These are phyloP conservation scores for Sporobolomyces phaffii DNA, from an alignment of 768 basidiomycete genomes.

Conservation along the genomic window DNA sequence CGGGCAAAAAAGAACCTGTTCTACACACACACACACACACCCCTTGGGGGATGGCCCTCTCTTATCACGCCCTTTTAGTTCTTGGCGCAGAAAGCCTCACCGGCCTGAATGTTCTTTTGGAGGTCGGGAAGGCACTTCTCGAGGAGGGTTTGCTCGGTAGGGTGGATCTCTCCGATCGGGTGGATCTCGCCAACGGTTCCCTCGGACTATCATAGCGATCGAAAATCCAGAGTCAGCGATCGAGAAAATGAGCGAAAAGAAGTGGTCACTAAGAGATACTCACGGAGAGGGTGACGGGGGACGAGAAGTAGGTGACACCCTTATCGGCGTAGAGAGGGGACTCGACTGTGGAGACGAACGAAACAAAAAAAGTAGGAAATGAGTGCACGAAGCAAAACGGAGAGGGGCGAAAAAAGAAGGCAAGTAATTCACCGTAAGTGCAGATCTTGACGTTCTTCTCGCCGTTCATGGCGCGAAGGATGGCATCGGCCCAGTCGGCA, in stretches of 20 bases:
- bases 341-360: constrained; percentile 67
- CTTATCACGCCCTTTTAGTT: too few species aligned
- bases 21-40: too few species aligned
- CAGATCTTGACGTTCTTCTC: constrained; percentile 55
- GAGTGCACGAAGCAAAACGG: too few species aligned
- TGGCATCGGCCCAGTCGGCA: constrained; percentile 61
- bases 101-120: constrained; percentile 50
- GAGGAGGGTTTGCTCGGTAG: constrained; percentile 77
- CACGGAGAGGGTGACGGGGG: constrained; percentile 82
- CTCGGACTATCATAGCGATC: constrained; percentile 52
- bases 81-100: too few species aligned
- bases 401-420: not conserved
- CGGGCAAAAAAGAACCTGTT: too few species aligned
- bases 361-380: too few species aligned
- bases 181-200: constrained; percentile 86
- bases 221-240: constrained; percentile 29
- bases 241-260: not conserved
- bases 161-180: constrained; percentile 69
- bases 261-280: constrained; percentile 17
- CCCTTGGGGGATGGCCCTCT: too few species aligned
- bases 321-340: constrained; percentile 75
- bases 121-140: constrained; percentile 78
- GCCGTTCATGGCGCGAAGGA: constrained; percentile 61
- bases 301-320: constrained; percentile 92
- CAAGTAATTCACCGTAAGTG: constrained; percentile 16